A percentile compares a stretch with the other conserved stretches of the same genome.
Conservation (phyloP, 139 green algal genomes). For the Dunaliella sp. region DNA sequence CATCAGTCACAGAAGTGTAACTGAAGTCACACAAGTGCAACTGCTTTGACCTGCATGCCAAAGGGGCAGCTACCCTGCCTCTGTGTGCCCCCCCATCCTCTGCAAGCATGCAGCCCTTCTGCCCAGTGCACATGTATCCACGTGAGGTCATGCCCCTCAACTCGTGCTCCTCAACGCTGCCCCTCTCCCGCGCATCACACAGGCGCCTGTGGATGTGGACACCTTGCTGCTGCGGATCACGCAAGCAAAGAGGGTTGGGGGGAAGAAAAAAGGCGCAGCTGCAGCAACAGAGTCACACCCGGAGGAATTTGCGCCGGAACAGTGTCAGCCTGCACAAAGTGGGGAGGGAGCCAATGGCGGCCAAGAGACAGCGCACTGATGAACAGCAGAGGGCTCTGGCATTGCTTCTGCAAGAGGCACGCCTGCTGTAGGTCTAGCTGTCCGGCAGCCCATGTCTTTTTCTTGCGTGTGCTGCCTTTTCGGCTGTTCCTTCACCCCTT, state of each 20-base stretch:
- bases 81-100: neutral
- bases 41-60: neutral
- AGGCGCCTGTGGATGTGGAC: neutral
- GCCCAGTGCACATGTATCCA: neutral
- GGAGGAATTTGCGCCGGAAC: neutral
- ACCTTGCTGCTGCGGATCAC: neutral
- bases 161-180: neutral
- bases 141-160: too few relatives aligned
- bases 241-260: neutral
- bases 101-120: neutral
- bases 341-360: neutral
- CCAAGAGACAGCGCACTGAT: neutral
- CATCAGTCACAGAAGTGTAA: neutral
- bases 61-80: neutral
- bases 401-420: too few relatives aligned
- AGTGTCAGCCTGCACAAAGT: neutral
- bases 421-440: too few relatives aligned
- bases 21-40: neutral
- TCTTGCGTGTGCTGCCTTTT: too few relatives aligned
- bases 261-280: neutral
- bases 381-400: too few relatives aligned
- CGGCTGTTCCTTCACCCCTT: too few relatives aligned
- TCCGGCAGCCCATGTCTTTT: too few relatives aligned
- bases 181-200: neutral
- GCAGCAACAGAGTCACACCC: neutral